Evolutionary conservation across 768 basidiomycete species (phyloP).

Genomic region (Leccinum truebloodii): DNA sequence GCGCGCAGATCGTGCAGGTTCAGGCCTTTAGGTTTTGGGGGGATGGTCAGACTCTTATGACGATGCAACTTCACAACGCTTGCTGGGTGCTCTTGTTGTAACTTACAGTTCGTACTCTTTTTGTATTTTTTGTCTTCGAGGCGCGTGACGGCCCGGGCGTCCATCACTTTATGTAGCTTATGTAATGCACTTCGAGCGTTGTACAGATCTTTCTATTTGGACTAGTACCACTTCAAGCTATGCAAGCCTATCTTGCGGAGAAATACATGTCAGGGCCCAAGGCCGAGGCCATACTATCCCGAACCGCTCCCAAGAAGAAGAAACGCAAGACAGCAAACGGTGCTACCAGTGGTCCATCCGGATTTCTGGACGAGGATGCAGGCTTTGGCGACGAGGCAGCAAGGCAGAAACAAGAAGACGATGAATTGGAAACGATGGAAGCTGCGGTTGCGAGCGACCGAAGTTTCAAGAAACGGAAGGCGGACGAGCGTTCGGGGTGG

Average conservation of each 20-base stretch:
- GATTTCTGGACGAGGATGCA: constrained; percentile 69
- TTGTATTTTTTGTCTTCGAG: background rate
- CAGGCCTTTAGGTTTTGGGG: no score
- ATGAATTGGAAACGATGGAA: constrained; percentile 51
- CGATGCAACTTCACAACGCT: background rate
- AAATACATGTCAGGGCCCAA: constrained; percentile 98
- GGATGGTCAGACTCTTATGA: background rate
- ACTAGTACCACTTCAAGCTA: constrained; percentile 17
- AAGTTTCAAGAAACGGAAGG: constrained; percentile 75
- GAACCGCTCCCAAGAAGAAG: constrained; percentile 56
- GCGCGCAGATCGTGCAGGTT: background rate
- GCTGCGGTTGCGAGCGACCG: constrained; percentile 75
- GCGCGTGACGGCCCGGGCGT: no score
- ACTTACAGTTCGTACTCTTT: no score
- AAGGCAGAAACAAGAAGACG: constrained; percentile 59
- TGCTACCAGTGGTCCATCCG: constrained; percentile 27
- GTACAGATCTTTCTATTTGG: background rate
- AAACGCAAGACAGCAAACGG: constrained; percentile 57
- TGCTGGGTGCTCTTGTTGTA: background rate
- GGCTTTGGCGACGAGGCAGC: constrained; percentile 57
- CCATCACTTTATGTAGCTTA: constrained; percentile 2
- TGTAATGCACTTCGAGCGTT: background rate
- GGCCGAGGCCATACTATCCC: constrained; percentile 89
- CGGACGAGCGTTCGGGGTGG: constrained; percentile 61
- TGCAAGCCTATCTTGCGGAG: constrained; percentile 84